These are phyloP conservation scores for Datisca glomerata DNA, from an alignment of 306 rosid genomes.

Conservation along the genomic window DNA sequence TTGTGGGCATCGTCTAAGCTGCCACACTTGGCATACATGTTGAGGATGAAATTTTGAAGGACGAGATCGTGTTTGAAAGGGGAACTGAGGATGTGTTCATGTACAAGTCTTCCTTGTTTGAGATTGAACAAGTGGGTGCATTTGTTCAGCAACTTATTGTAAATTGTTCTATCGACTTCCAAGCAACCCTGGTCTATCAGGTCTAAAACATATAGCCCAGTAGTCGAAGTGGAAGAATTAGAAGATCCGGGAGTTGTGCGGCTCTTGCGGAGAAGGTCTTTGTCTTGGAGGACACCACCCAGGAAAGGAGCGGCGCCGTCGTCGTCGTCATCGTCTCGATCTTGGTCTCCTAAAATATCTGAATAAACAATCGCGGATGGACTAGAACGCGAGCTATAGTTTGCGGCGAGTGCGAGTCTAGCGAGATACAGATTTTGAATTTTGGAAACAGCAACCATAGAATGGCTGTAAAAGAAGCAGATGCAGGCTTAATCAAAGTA, in stretches of 20 bases:
- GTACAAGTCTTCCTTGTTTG: conserved; percentile 13
- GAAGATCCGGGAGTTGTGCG: neutral
- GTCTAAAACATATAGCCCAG: conserved; percentile 12
- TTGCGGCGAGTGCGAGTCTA: neutral
- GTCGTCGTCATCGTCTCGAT: neutral
- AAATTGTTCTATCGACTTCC: conserved; percentile 8
- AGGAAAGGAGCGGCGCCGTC: neutral
- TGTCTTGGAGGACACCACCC: conserved; percentile 10
- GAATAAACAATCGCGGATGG: neutral
- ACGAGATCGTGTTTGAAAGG: conserved; percentile 8
- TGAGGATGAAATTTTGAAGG: conserved; percentile 9
- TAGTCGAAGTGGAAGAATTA: neutral
- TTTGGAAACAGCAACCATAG: too few relatives aligned
- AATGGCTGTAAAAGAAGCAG: too few relatives aligned
- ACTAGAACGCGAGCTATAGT: neutral
- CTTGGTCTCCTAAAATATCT: neutral
- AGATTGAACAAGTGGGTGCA: conserved; percentile 10
- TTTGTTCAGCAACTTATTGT: conserved; percentile 8
- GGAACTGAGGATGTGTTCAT: conserved; percentile 10
- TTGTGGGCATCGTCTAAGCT: conserved; percentile 11
- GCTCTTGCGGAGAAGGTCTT: conserved; percentile 16
- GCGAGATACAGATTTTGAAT: neutral
- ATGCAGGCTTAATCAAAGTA: too few relatives aligned
- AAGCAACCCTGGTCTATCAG: conserved; percentile 4
- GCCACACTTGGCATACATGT: conserved; percentile 16